phyloP scores from a whole-genome alignment of 352 stramenopile genomes.

The Pythium guiyangense region DNA sequence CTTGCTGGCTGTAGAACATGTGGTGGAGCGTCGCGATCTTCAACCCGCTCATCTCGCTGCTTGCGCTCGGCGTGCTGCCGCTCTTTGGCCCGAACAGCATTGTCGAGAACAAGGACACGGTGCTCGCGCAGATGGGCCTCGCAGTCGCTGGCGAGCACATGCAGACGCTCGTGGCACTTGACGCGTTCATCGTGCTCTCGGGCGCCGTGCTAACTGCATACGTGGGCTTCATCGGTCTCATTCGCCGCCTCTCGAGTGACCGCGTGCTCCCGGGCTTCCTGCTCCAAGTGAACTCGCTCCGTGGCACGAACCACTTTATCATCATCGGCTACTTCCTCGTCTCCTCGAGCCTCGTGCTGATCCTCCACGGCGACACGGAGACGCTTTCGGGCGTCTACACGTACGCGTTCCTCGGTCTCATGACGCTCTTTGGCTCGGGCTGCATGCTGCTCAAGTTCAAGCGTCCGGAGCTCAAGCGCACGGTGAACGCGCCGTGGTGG shows the following conservation, averaged over 20 bases:
- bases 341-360: conserved; percentile 83
- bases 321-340: conserved; percentile 90
- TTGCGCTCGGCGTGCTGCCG: conserved; percentile 88
- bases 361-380: conserved; percentile 89
- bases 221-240: conserved; percentile 90
- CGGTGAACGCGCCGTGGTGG: conserved; percentile 87
- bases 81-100: conserved; percentile 72
- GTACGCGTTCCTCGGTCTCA: conserved; percentile 93
- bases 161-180: conserved; percentile 77
- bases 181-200: conserved; percentile 93
- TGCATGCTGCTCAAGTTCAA: conserved; percentile 96
- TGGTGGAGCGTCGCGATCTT: conserved; percentile 93
- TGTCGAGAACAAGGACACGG: conserved; percentile 82
- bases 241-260: conserved; percentile 90
- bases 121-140: conserved; percentile 89
- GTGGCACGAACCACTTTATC: conserved; percentile 91
- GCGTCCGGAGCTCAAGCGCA: conserved; percentile 82
- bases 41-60: conserved; percentile 91
- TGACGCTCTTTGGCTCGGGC: conserved; percentile 91
- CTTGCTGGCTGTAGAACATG: conserved; percentile 90
- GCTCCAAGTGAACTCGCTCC: conserved; percentile 74
- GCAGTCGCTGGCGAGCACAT: conserved; percentile 72
- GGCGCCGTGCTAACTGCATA: conserved; percentile 92
- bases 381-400: conserved; percentile 93
- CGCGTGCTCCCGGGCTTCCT: conserved; percentile 80